These are phyloP conservation scores for Paxillus ammoniavirescens DNA, from an alignment of 768 basidiomycete genomes.

Conservation along the genomic window DNA sequence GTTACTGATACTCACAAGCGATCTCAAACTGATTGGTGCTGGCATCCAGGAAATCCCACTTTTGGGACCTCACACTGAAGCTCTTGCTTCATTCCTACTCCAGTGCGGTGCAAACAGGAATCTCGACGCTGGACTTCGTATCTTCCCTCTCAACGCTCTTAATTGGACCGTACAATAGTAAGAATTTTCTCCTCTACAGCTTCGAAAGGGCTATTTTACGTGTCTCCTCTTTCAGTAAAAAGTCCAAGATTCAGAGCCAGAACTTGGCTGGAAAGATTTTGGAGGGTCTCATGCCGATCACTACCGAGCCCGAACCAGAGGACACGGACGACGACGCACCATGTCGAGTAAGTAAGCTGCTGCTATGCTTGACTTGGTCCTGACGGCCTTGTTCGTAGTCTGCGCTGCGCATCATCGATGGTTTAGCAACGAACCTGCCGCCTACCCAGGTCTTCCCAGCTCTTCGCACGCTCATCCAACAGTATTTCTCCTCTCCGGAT, in stretches of 20 bases:
- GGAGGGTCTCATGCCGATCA: slow-evolving; percentile 90
- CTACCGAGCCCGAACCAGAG: slow-evolving; percentile 90
- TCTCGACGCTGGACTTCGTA: slow-evolving; percentile 77
- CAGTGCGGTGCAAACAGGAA: slow-evolving; percentile 74
- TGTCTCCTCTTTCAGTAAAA: slow-evolving; percentile 64
- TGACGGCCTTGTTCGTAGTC: slow-evolving; percentile 47
- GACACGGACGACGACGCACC: slow-evolving; percentile 94
- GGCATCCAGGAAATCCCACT: slow-evolving; percentile 83
- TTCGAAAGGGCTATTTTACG: neutral
- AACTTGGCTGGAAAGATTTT: slow-evolving; percentile 83
- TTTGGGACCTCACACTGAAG: slow-evolving; percentile 82
- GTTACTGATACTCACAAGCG: slow-evolving; percentile 20
- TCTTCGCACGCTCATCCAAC: slow-evolving; percentile 75
- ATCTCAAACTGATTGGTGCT: slow-evolving; percentile 4
- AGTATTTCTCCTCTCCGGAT: slow-evolving; percentile 82
- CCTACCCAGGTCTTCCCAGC: slow-evolving; percentile 96
- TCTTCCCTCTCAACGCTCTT: slow-evolving; percentile 88
- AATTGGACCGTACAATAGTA: slow-evolving; percentile 98
- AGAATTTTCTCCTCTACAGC: slow-evolving; percentile 23
- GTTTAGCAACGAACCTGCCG: slow-evolving; percentile 87
- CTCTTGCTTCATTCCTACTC: slow-evolving; percentile 87
- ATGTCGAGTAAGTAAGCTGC: slow-evolving; percentile 63
- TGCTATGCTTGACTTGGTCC: neutral
- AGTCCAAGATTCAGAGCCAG: slow-evolving; percentile 87
- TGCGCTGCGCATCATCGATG: slow-evolving; percentile 92